Conservation (phyloP, 768 basidiomycete species). For the Tricholoma terreum region DNA sequence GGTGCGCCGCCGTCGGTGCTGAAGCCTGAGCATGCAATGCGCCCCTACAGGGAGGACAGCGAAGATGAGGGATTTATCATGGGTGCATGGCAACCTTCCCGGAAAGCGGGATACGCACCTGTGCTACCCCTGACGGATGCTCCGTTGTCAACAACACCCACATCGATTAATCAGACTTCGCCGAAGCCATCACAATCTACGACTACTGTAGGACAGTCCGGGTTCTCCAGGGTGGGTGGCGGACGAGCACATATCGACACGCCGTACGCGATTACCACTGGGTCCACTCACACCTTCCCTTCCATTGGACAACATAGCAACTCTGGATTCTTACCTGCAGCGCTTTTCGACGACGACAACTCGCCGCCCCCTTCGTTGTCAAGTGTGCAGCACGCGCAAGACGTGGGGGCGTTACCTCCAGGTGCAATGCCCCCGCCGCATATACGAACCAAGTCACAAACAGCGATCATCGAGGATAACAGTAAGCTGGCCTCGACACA, state of each 20-base stretch:
- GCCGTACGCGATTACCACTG: slow-evolving; percentile 74
- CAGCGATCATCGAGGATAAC: slow-evolving; percentile 76
- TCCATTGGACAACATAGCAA: slow-evolving; percentile 50
- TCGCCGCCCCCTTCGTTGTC: slow-evolving; percentile 52
- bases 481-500: slow-evolving; percentile 23
- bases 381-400: slow-evolving; percentile 38
- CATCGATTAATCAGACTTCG: slow-evolving; percentile 10
- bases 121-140: slow-evolving; percentile 35
- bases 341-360: slow-evolving; percentile 36
- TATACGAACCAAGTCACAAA: slow-evolving; percentile 76
- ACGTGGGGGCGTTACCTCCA: slow-evolving; percentile 39
- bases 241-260: slow-evolving; percentile 82
- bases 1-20: slow-evolving; percentile 69
- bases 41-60: slow-evolving; percentile 74
- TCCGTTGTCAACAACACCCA: slow-evolving; percentile 13
- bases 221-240: slow-evolving; percentile 85
- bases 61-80: slow-evolving; percentile 89
- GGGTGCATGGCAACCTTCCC: slow-evolving; percentile 89
- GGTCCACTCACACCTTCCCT: slow-evolving; percentile 65
- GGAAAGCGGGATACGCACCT: slow-evolving; percentile 46
- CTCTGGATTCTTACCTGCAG: slow-evolving; percentile 10
- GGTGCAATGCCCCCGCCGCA: slow-evolving; percentile 69
- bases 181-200: slow-evolving; percentile 19
- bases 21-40: slow-evolving; percentile 74
- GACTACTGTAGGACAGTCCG: slow-evolving; percentile 36